Evolutionary conservation across 306 rosid species (phyloP).

Genomic region (Ormosia emarginata): DNA sequence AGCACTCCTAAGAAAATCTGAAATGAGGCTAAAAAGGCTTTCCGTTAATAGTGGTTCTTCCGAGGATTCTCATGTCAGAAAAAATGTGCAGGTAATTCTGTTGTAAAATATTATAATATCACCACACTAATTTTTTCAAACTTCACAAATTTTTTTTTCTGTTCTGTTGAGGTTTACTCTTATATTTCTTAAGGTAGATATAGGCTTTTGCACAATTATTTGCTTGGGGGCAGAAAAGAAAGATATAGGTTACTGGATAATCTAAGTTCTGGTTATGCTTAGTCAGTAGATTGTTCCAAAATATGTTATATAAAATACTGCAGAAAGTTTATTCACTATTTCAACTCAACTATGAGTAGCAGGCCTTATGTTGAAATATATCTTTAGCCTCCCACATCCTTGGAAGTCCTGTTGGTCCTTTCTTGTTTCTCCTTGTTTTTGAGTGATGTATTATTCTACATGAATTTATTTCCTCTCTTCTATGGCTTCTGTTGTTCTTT

Average conservation of each 20-base stretch:
- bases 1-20: slow-evolving; percentile 57
- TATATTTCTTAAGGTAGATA: no score
- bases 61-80: slow-evolving; percentile 65
- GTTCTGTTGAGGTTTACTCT: no score
- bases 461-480: background rate
- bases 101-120: background rate
- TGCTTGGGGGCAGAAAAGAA: no score
- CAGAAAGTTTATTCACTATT: background rate
- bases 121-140: background rate
- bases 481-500: background rate
- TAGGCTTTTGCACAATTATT: no score
- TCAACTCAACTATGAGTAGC: background rate
- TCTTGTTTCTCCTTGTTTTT: slow-evolving; percentile 3
- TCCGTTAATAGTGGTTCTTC: slow-evolving; percentile 53
- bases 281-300: no score
- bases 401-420: no score
- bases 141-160: background rate
- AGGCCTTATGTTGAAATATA: no score
- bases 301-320: no score
- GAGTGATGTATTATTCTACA: background rate
- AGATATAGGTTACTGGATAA: no score
- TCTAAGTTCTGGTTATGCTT: no score
- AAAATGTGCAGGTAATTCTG: slow-evolving; percentile 70
- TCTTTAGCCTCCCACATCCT: no score
- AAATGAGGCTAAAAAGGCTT: slow-evolving; percentile 54